Conservation (phyloP, 768 basidiomycete genomes). For the Neoboletus magnificus region DNA sequence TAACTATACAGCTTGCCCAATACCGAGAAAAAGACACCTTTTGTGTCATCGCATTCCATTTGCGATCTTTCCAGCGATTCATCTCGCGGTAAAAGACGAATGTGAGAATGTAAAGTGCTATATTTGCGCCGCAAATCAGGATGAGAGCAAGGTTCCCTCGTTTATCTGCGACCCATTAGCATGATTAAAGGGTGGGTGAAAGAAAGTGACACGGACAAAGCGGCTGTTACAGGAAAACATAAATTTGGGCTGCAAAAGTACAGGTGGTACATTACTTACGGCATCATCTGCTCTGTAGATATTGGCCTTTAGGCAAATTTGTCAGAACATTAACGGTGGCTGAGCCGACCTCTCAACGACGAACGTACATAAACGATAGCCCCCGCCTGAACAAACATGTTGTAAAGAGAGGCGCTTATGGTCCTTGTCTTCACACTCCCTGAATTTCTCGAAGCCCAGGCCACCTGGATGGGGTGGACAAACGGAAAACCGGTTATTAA, state of each 20-base stretch:
- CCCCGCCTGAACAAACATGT: too few species aligned
- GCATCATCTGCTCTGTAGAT: constrained; percentile 54
- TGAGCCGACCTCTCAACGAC: too few species aligned
- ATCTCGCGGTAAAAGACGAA: constrained; percentile 50
- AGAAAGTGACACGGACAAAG: background rate
- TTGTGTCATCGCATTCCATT: constrained; percentile 49
- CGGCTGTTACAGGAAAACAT: background rate
- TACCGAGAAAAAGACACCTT: constrained; percentile 32
- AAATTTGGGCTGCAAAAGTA: background rate
- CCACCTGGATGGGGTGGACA: constrained; percentile 42
- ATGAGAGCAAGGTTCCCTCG: constrained; percentile 57
- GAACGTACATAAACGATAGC: too few species aligned
- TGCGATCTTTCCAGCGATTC: constrained; percentile 46
- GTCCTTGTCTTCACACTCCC: constrained; percentile 55
- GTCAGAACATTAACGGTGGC: constrained; percentile 5
- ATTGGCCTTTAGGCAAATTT: constrained; percentile 38
- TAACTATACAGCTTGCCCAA: background rate
- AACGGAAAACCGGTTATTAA: constrained; percentile 55
- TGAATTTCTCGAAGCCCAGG: constrained; percentile 60
- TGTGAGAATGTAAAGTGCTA: constrained; percentile 35
- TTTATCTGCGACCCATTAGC: constrained; percentile 40
- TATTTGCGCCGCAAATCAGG: constrained; percentile 51
- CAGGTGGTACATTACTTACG: constrained; percentile 19
- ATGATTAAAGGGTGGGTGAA: background rate
- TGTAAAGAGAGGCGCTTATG: constrained; percentile 9